Evolutionary conservation across 257 asterid species (phyloP).

Genomic region (Scutellaria galericulata): DNA sequence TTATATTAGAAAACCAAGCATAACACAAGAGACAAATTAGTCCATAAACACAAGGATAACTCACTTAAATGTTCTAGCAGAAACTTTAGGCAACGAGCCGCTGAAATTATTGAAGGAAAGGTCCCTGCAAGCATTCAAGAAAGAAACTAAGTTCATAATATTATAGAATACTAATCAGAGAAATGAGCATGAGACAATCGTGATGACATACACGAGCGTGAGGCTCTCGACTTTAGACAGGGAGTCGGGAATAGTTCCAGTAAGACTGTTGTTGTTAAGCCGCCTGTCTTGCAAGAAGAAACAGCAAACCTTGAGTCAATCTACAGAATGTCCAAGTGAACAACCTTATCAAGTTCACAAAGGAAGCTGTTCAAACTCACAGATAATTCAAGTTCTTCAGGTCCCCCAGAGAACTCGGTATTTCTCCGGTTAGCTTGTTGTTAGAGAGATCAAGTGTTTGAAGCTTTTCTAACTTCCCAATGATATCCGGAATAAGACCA

Average conservation of each 20-base stretch:
- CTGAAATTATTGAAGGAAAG: conserved; percentile 90
- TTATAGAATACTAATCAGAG: neutral
- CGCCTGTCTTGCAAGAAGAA: conserved; percentile 74
- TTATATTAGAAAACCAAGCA: conserved; percentile 4
- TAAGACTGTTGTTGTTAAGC: conserved; percentile 90
- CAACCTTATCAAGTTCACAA: conserved; percentile 2
- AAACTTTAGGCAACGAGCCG: conserved; percentile 83
- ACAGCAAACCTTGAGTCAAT: conserved; percentile 36
- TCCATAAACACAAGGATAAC: conserved; percentile 27
- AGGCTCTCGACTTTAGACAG: conserved; percentile 71
- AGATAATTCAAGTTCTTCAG: conserved; percentile 75
- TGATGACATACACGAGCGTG: conserved; percentile 68
- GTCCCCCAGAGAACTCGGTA: conserved; percentile 75
- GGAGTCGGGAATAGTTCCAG: conserved; percentile 73
- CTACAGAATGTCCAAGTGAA: conserved; percentile 3
- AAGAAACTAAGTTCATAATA: neutral
- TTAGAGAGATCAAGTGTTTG: conserved; percentile 87
- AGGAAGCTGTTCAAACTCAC: conserved; percentile 56
- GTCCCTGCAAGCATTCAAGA: conserved; percentile 60
- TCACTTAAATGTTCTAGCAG: conserved; percentile 90
- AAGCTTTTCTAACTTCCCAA: conserved; percentile 81
- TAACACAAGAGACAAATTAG: neutral
- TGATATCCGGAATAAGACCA: conserved; percentile 73
- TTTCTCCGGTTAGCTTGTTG: conserved; percentile 69
- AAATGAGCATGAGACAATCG: neutral